Percentiles rank a stretch among this genome's conserved stretches.
phyloP scores from a whole-genome alignment of 306 rosid genomes.

The Argentina anserina region DNA sequence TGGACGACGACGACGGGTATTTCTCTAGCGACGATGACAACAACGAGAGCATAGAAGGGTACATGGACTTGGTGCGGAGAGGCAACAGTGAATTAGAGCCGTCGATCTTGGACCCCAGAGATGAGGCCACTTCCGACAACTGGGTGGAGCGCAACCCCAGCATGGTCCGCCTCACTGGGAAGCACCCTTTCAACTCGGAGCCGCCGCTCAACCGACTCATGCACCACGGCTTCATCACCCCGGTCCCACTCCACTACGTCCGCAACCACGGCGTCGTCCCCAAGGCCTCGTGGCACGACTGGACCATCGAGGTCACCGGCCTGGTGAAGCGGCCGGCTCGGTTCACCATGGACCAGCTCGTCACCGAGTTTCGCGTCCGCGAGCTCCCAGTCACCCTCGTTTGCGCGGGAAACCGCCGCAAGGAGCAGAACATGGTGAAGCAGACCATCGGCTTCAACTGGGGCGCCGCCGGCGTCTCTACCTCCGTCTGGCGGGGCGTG shows the following conservation, averaged over 20 bases:
- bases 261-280: slow-evolving; percentile 78
- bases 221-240: slow-evolving; percentile 83
- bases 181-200: slow-evolving; percentile 77
- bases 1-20: slow-evolving; percentile 1
- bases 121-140: slow-evolving; percentile 62
- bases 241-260: slow-evolving; percentile 75
- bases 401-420: slow-evolving; percentile 74
- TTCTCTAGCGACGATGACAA: slow-evolving; percentile 41
- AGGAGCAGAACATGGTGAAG: slow-evolving; percentile 81
- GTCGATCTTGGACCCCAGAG: slow-evolving; percentile 49
- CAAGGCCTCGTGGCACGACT: slow-evolving; percentile 47
- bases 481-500: slow-evolving; percentile 75
- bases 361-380: slow-evolving; percentile 39
- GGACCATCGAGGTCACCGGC: slow-evolving; percentile 68
- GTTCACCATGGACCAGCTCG: slow-evolving; percentile 64
- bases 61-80: slow-evolving; percentile 26
- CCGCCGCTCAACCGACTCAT: slow-evolving; percentile 61
- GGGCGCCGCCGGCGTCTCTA: slow-evolving; percentile 71
- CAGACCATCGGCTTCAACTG: slow-evolving; percentile 74
- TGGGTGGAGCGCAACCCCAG: slow-evolving; percentile 66
- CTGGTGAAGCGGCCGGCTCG: slow-evolving; percentile 47
- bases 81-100: slow-evolving; percentile 46
- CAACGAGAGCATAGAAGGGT: background rate
- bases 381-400: slow-evolving; percentile 61
- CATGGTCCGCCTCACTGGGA: slow-evolving; percentile 73